phyloP scores from a whole-genome alignment of 768 basidiomycete species.

The Trametes punicea region DNA sequence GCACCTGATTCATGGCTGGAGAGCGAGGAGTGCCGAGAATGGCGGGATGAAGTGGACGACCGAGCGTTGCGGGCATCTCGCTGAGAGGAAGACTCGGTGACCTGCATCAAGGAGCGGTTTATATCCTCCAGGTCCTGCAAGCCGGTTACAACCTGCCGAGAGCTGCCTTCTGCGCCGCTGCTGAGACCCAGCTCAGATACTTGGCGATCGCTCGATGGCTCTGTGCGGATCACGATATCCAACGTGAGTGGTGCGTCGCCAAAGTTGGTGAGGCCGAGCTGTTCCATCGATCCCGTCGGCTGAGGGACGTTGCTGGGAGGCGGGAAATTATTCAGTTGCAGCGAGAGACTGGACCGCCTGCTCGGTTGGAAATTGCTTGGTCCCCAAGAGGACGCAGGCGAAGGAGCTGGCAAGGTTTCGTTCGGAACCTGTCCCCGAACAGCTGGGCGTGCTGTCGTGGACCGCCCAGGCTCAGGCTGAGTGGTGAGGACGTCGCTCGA shows the following conservation, averaged over 20 bases:
- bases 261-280: constrained; percentile 8
- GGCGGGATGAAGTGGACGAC: constrained; percentile 7
- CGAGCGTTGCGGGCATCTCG: constrained; percentile 1
- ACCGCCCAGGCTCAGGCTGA: not conserved
- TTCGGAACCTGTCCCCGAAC: not conserved
- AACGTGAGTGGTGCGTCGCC: constrained; percentile 6
- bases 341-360: constrained; percentile 14
- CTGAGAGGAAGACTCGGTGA: not conserved
- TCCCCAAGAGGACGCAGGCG: constrained; percentile 22
- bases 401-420: not conserved
- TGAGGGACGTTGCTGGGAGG: constrained; percentile 7
- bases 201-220: too few species aligned
- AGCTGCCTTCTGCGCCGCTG: constrained; percentile 4
- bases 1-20: not conserved
- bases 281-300: constrained; percentile 4
- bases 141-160: constrained; percentile 17
- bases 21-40: constrained; percentile 11
- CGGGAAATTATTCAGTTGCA: constrained; percentile 13
- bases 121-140: constrained; percentile 17
- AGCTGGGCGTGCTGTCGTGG: not conserved
- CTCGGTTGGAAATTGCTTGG: constrained; percentile 1
- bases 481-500: not conserved
- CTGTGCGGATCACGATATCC: constrained; percentile 3
- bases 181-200: too few species aligned
- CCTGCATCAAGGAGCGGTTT: constrained; percentile 10